Base-by-base conservation (phyloP, 768 basidiomycete genomes). In the Phanerodontia chrysosporium region DNA sequence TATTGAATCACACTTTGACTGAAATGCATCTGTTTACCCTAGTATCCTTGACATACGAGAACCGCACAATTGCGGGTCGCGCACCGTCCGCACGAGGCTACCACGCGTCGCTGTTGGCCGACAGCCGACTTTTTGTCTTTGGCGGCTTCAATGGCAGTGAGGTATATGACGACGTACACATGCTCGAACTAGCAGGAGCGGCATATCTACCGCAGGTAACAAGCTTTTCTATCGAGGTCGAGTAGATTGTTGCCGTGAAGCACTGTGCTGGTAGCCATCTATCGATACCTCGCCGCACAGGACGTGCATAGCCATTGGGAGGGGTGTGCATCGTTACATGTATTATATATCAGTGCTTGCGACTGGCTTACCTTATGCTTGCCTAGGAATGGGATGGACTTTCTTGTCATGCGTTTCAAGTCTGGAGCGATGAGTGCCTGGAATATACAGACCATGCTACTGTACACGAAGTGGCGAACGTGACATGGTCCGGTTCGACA, bases 31-130 rank as follows among this genome's bases (percentile, higher is more conserved):
- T 8, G 28, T 32, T 42, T 0, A 45, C 30, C 35, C 6, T 67
- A 95, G 95, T 95, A 3, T 90, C 89, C 21, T 77, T 96, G 2
- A 84, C 87, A 70, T 97, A 88, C 74, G 95, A 97, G 67, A 73
- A 80, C 12, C 89, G 90, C n/a, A 30, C 74, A 1, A 75, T 87
- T 1, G 78, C 79, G 16, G 92, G 95, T 1, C 82, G 80, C 51
- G 76, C 87, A 0, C 92, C 92, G 0, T 79, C 81, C 21, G 75
- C 83, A 18, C 83, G 95, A 25, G 95, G 93, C 2, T 95, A 97
- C 73, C 95, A 97, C 65, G 83, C 86, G 9, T 78, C 92, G 0
- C 72, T 93, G 27, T 75, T 95, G 3, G 87, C 92, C 4, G 95
- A 98, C 71, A 87, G 89, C 59, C 79, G 95, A 3, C 69, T 97